A percentile compares a stretch with the other conserved stretches of the same genome.
These are phyloP conservation scores for Clonostachys rhizophaga DNA, from an alignment of 2,329 filamentous ascomycete genomes.

Conservation along the genomic window DNA sequence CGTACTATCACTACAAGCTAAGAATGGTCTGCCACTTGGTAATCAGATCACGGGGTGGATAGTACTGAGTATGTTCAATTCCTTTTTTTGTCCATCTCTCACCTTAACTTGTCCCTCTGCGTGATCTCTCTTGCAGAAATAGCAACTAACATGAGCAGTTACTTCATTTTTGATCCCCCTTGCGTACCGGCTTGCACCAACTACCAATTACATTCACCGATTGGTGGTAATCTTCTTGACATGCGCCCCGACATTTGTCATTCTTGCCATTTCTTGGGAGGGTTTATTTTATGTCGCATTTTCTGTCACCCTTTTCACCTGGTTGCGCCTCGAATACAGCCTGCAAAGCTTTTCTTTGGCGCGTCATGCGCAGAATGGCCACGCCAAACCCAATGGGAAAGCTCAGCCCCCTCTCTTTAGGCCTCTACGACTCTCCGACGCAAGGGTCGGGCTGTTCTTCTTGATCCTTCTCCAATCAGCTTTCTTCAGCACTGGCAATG, in stretches of 20 bases:
- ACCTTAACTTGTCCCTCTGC: neutral
- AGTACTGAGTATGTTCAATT: conserved; percentile 56
- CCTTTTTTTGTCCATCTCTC: neutral
- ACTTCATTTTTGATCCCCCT: conserved; percentile 75
- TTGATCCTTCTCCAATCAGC: conserved; percentile 90
- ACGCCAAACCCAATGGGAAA: conserved; percentile 3
- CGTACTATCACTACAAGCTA: conserved; percentile 78
- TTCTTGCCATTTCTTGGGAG: conserved; percentile 95
- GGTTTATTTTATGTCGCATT: conserved; percentile 94
- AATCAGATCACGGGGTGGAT: conserved; percentile 86
- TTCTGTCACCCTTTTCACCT: conserved; percentile 74
- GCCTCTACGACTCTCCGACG: conserved; percentile 74
- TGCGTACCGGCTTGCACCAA: conserved; percentile 74
- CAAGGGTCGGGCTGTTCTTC: conserved; percentile 88
- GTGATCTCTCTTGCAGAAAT: neutral
- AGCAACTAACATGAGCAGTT: conserved; percentile 37
- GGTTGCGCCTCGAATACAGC: conserved; percentile 87
- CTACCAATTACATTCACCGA: conserved; percentile 85
- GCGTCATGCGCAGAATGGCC: neutral
- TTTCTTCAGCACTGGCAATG: conserved; percentile 96
- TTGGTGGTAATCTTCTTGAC: conserved; percentile 86
- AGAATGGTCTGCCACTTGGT: conserved; percentile 76
- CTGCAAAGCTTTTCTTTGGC: conserved; percentile 26
- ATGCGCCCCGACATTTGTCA: conserved; percentile 90
- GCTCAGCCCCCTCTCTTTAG: conserved; percentile 35